Conservation (phyloP, 257 asterid species). For the Penstemon eatonii region DNA sequence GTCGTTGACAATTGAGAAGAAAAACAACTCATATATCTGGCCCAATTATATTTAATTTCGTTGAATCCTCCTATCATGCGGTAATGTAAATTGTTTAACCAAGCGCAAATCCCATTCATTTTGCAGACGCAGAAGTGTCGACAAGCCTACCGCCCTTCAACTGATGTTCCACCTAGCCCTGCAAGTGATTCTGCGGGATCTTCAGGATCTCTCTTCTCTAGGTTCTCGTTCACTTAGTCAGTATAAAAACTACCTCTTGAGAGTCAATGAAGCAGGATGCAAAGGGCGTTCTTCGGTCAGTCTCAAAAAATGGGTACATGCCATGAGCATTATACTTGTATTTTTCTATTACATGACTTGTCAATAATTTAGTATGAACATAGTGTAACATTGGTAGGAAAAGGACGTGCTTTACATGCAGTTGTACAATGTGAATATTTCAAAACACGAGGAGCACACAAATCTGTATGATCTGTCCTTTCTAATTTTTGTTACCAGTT, state of each 20-base stretch:
- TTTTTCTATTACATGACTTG: not conserved
- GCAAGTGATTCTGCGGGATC: constrained; percentile 61
- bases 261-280: not conserved
- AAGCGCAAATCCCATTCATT: not conserved
- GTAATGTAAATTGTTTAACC: not conserved
- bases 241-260: constrained; percentile 3
- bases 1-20: too few relatives aligned
- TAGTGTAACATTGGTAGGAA: not conserved
- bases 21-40: not conserved
- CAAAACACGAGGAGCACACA: too few relatives aligned
- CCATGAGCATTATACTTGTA: not conserved
- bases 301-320: not conserved
- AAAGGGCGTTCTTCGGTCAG: constrained; percentile 1
- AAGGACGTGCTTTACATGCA: not conserved
- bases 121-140: constrained; percentile 86
- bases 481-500: too few relatives aligned
- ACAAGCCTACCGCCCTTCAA: constrained; percentile 66
- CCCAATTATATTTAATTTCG: not conserved
- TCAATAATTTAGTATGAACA: not conserved
- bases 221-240: constrained; percentile 73
- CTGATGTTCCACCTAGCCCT: constrained; percentile 63
- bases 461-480: too few relatives aligned
- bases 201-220: constrained; percentile 74
- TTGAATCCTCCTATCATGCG: not conserved
- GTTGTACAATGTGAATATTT: too few relatives aligned